Percentiles rank a stretch among this genome's conserved stretches.
These are phyloP conservation scores for Tritrichomonas foetus DNA, from an alignment of 208 protist genomes.

Conservation along the genomic window DNA sequence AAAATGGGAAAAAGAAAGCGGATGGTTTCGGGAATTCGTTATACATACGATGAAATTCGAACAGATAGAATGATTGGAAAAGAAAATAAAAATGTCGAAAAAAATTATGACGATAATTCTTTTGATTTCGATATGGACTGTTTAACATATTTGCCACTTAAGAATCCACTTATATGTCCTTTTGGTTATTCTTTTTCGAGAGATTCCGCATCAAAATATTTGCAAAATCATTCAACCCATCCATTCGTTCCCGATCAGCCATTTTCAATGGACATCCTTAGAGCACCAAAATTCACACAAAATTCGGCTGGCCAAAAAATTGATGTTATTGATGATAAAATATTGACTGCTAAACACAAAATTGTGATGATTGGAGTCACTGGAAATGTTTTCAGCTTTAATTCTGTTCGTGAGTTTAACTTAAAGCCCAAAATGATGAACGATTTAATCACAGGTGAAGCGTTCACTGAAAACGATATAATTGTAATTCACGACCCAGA, in stretches of 20 bases:
- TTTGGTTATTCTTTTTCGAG: not conserved
- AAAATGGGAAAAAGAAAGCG: slow-evolving; percentile 28
- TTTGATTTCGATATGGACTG: not conserved
- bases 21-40: not conserved
- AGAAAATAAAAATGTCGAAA: not conserved
- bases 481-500: not conserved
- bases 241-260: not conserved
- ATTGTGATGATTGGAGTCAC: not conserved
- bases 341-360: not conserved
- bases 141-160: not conserved
- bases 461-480: not conserved
- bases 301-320: not conserved
- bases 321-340: not conserved
- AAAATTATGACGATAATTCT: not conserved
- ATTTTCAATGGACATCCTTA: not conserved
- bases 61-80: no score
- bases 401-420: not conserved
- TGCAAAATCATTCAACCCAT: not conserved
- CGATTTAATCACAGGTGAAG: not conserved
- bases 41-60: not conserved
- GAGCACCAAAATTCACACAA: not conserved
- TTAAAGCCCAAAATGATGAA: not conserved
- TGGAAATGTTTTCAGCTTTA: not conserved
- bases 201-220: not conserved
- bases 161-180: not conserved